Conservation (phyloP, 352 stramenopile species). For the Phytophthora agathidicida region DNA sequence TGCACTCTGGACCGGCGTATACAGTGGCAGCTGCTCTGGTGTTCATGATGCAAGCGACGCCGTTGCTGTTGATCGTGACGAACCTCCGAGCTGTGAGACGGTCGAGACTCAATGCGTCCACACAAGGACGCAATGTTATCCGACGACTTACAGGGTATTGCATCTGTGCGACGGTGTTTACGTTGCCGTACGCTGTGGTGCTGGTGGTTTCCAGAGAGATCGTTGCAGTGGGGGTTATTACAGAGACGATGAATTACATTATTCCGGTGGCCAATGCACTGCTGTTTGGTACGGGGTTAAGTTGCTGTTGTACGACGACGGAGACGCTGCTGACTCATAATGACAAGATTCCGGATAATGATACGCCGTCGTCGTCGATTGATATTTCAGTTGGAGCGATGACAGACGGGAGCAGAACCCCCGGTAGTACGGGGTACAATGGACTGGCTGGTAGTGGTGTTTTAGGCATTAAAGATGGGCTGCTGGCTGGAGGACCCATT, state of each 20-base stretch:
- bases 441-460: conserved; percentile 2
- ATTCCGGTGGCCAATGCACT: conserved; percentile 66
- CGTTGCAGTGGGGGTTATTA: conserved; percentile 43
- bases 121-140: conserved; percentile 64
- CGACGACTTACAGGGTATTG: conserved; percentile 62
- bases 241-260: conserved; percentile 64
- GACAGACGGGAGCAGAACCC: conserved; percentile 17
- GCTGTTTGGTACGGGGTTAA: conserved; percentile 68
- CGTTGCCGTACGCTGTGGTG: conserved; percentile 57
- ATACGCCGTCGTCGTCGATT: conserved; percentile 33
- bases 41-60: conserved; percentile 48
- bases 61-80: conserved; percentile 47
- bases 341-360: conserved; percentile 13
- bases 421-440: conserved; percentile 15
- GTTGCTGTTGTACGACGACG: conserved; percentile 43
- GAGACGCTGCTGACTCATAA: conserved; percentile 6
- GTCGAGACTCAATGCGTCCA: conserved; percentile 60
- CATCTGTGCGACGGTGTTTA: conserved; percentile 51
- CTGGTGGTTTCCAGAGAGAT: conserved; percentile 35
- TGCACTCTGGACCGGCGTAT: conserved; percentile 33
- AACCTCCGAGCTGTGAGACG: conserved; percentile 58
- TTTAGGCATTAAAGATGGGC: conserved; percentile 19
- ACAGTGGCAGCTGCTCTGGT: conserved; percentile 50
- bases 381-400: conserved; percentile 25
- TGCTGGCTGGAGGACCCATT: conserved; percentile 32